A percentile compares a stretch with the other conserved stretches of the same genome.
Conservation (phyloP, 2,329 filamentous ascomycete species). For the Teratosphaeria epicoccoides region DNA sequence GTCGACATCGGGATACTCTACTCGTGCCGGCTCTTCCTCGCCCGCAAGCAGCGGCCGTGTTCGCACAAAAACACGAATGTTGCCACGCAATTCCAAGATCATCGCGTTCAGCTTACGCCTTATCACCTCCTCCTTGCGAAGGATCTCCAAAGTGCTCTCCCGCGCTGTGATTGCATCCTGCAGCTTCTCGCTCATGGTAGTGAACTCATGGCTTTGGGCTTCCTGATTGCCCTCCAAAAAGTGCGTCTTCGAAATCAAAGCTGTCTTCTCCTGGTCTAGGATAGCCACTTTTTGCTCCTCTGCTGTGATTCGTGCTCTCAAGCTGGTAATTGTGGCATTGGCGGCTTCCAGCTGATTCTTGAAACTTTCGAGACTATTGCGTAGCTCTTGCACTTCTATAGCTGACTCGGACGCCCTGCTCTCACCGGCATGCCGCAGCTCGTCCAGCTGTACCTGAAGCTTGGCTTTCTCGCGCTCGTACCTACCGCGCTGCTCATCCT, state of each 20-base stretch:
- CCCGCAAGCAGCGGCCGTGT: slow-evolving; percentile 67
- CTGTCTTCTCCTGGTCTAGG: slow-evolving; percentile 64
- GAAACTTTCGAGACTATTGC: slow-evolving; percentile 15
- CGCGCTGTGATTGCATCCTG: slow-evolving; percentile 64
- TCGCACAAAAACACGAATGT: slow-evolving; percentile 95
- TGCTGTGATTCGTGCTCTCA: slow-evolving; percentile 44
- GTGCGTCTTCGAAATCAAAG: slow-evolving; percentile 69
- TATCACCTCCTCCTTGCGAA: slow-evolving; percentile 83
- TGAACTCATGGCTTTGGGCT: slow-evolving; percentile 76
- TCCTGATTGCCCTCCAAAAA: slow-evolving; percentile 86
- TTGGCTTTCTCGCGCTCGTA: slow-evolving; percentile 58
- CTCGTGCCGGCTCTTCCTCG: slow-evolving; percentile 53
- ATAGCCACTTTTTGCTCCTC: slow-evolving; percentile 44
- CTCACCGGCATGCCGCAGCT: slow-evolving; percentile 42
- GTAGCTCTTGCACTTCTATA: slow-evolving; percentile 39
- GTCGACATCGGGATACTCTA: slow-evolving; percentile 61
- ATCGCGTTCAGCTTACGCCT: slow-evolving; percentile 91
- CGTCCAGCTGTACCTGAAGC: slow-evolving; percentile 41
- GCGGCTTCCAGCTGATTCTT: slow-evolving; percentile 35
- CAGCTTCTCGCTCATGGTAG: slow-evolving; percentile 67
- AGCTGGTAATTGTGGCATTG: slow-evolving; percentile 46
- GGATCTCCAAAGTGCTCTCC: slow-evolving; percentile 63
- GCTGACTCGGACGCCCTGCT: slow-evolving; percentile 41
- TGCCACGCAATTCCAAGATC: slow-evolving; percentile 94
- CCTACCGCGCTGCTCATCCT: slow-evolving; percentile 53